Evolutionary conservation across 2,329 filamentous ascomycete species (phyloP).

Genomic region (Aaosphaeria arxii): DNA sequence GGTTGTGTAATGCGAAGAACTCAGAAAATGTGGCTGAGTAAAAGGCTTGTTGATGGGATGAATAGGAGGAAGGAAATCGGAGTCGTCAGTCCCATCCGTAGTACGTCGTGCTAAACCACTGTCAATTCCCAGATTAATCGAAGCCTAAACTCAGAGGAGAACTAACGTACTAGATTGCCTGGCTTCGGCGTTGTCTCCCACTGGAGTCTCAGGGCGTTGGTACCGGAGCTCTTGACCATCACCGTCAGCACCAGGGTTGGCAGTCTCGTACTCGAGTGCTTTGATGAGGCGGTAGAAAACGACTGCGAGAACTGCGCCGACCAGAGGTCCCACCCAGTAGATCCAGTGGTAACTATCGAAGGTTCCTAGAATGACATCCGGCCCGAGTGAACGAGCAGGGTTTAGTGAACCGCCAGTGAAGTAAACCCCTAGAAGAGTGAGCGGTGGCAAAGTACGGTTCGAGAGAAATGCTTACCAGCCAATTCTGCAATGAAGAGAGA

Average conservation of each 20-base stretch:
- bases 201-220: background rate
- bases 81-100: slow-evolving; percentile 27
- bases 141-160: background rate
- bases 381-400: slow-evolving; percentile 49
- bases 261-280: slow-evolving; percentile 49
- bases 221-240: slow-evolving; percentile 39
- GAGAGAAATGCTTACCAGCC: slow-evolving; percentile 25
- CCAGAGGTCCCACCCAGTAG: slow-evolving; percentile 49
- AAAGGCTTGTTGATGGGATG: slow-evolving; percentile 8
- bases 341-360: slow-evolving; percentile 51
- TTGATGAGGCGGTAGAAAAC: slow-evolving; percentile 51
- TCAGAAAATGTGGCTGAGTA: background rate
- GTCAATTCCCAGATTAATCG: background rate
- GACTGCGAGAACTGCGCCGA: slow-evolving; percentile 46
- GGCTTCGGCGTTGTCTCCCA: too few relatives aligned
- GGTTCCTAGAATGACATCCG: slow-evolving; percentile 41
- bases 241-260: slow-evolving; percentile 48
- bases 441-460: background rate
- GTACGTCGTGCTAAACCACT: background rate
- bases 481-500: slow-evolving; percentile 47
- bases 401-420: slow-evolving; percentile 49
- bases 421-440: slow-evolving; percentile 38
- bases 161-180: background rate
- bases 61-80: slow-evolving; percentile 14
- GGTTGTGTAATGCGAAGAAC: slow-evolving; percentile 2